Evolutionary conservation across 2,329 filamentous ascomycete species (phyloP), one percentile per base, ranked within the genome.

Genomic region (Fusarium circinatum): DNA sequence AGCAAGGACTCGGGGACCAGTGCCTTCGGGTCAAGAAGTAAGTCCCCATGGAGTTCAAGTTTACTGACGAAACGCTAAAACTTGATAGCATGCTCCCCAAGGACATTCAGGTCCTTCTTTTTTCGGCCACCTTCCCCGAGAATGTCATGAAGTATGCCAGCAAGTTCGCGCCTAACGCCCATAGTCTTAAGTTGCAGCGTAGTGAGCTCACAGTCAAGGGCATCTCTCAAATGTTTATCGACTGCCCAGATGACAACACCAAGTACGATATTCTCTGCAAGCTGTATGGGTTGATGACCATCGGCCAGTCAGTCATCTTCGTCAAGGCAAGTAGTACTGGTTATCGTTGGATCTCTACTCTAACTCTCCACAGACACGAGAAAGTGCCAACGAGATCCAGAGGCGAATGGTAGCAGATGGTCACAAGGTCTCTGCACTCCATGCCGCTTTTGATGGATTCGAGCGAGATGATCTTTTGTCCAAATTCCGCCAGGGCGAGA

Each of bases 221-320:
- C 28, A 99, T 99, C 81, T 97, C 96, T 75, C 96, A 99, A 80
- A 94, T 99, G 85, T 99, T 97, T 81, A 94, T 99, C 81, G 96
- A 99, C 82, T 98, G 96, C 79, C 90, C 93, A 28, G 88, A 88
- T 39, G 93, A 97, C 75, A 85, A 91, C 41, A 91, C 94, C 79
- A 98, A 98, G 82, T 99, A 97, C 80, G 90, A 93, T 41, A 91
- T 94, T 65, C 90, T 99, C 13, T 93, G 97, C 82, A 94, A 96
- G 80, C 93, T 99, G 68, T 99, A 99, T 81, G 95, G 96, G 65
- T 87, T 98, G 49, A 96, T 99, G 90, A 98, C 95, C 22, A 95
- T 98, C 78, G 95, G 95, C 10, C 98, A 96, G 13, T 98, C 96
- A 0, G 98, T 99, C 80, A 98, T 99, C 78, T 99, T 99, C 80